phyloP scores from a whole-genome alignment of 306 rosid species.

The Dalbergia cochinchinensis region DNA sequence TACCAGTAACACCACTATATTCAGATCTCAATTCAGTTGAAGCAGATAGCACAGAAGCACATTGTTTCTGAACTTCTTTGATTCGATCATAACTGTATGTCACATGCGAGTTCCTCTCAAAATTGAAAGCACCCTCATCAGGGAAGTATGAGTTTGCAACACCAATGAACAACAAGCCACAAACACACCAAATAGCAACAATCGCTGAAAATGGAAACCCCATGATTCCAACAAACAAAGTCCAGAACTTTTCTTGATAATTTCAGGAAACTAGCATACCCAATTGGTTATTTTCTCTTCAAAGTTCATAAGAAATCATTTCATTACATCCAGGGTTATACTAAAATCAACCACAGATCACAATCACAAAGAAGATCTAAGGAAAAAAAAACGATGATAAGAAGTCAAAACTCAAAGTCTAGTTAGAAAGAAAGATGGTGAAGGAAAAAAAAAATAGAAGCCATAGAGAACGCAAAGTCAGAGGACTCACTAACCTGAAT shows the following conservation, averaged over 20 bases:
- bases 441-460: conserved; percentile 9
- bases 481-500: conserved; percentile 50
- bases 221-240: conserved; percentile 55
- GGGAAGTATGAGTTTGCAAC: conserved; percentile 47
- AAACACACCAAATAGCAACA: conserved; percentile 56
- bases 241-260: conserved; percentile 17
- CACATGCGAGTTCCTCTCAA: conserved; percentile 43
- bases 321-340: conserved; percentile 26
- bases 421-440: background rate
- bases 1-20: conserved; percentile 45
- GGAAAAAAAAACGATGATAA: background rate
- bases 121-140: conserved; percentile 41
- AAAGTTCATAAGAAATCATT: conserved; percentile 16
- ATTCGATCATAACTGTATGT: conserved; percentile 67
- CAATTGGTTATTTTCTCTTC: conserved; percentile 29
- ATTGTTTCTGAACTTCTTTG: conserved; percentile 76
- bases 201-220: conserved; percentile 54
- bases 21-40: conserved; percentile 74
- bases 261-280: conserved; percentile 18
- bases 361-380: conserved; percentile 23
- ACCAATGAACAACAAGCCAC: conserved; percentile 58
- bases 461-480: background rate
- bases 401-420: conserved; percentile 24
- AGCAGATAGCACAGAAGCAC: conserved; percentile 69
- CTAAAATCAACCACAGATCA: conserved; percentile 43